Base-by-base conservation (phyloP, 495 filamentous ascomycete species). In the Venustampulla echinocandica region DNA sequence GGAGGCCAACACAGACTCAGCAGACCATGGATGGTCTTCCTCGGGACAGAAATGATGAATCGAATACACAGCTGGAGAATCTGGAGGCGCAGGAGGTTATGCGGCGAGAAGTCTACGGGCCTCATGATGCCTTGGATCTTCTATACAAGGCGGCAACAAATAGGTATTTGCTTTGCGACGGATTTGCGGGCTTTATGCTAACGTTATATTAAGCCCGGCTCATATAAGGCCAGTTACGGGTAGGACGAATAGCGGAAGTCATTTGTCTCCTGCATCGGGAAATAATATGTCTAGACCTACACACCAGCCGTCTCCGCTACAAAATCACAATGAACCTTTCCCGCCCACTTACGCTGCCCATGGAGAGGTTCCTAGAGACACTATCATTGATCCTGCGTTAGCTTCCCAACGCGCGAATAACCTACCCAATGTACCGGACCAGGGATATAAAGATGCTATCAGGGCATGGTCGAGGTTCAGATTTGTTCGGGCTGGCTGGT, bases 401-500 rank as follows among this genome's bases (percentile, higher is more conserved):
- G 35, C 47, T 23, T 9, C 44, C 14, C 43, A 53, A 20, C 43
- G 34, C 6, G 10, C 30, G n/a, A 38, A 42, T 19, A 27, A 30
- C 17, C 20, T 41, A 4, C 65, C 67, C 23, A 54, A 58, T 22
- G 56, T 53, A 20, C 41, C 64, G 27, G 73, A 76, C 24, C 68
- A 64, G 6, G 73, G 73, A n/a, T 74, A 76, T 49, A 61, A 68
- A 25, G 80, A 86, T 49, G 87, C 87, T 4, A 60, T 95, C 43
- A 82, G 80, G 54, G 85, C 85, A 9, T 98, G 92, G 92, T 81
- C 84, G 9, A 76, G 86, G 53, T 81, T 93, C 56, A 79, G 89
- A 45, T 96, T 97, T 62, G 90, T 97, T 15, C 82, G 87, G 41
- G 88, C 87, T 6, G 92, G 92, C 17, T 98, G 92, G 92, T 90